Conservation (phyloP, 2,329 filamentous ascomycete genomes). For the Colletotrichum brevisporum region DNA sequence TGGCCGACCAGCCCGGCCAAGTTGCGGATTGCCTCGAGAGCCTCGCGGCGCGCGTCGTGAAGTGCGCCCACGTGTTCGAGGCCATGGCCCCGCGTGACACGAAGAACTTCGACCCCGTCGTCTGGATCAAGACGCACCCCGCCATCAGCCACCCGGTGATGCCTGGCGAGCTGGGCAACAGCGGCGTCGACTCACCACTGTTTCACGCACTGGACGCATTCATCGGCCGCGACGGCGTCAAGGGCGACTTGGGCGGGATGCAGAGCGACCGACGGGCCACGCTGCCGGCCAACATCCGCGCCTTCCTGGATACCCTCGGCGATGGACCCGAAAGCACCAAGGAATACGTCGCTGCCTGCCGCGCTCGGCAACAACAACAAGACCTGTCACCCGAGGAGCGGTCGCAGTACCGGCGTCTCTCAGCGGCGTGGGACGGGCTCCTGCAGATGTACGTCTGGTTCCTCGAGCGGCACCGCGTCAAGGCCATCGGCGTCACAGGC, state of each 20-base stretch:
- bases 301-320: conserved; percentile 30
- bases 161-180: conserved; percentile 33
- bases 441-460: conserved; percentile 38
- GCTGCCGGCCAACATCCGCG: conserved; percentile 31
- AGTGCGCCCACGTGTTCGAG: conserved; percentile 31
- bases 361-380: background rate
- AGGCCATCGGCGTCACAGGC: conserved; percentile 36
- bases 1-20: conserved; percentile 28
- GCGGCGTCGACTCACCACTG: conserved; percentile 31
- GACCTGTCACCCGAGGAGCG: background rate
- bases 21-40: conserved; percentile 30
- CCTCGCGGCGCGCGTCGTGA: conserved; percentile 22
- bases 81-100: conserved; percentile 35
- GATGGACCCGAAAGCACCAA: conserved; percentile 21
- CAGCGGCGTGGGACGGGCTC: conserved; percentile 32
- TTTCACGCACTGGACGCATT: conserved; percentile 36
- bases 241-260: conserved; percentile 33
- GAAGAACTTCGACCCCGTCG: conserved; percentile 28
- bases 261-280: conserved; percentile 30
- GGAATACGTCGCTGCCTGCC: conserved; percentile 25
- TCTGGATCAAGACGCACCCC: conserved; percentile 39
- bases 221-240: conserved; percentile 23
- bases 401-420: conserved; percentile 24
- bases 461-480: conserved; percentile 35
- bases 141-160: conserved; percentile 33